These are phyloP conservation scores for Hypoxylon sp. DNA, from an alignment of 2,329 filamentous ascomycete genomes.

Conservation along the genomic window DNA sequence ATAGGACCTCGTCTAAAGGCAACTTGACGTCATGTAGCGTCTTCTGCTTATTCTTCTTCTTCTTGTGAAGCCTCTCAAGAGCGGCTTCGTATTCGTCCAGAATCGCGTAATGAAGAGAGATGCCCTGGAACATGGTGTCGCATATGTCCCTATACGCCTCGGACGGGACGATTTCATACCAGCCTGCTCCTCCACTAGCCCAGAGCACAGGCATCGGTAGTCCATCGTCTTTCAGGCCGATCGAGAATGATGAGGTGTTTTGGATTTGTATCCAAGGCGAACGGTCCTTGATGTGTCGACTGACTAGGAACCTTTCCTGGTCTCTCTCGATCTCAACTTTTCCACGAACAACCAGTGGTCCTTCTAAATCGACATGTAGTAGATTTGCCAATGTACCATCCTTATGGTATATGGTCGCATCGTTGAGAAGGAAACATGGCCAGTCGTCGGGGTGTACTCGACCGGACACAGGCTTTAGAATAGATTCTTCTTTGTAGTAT, in stretches of 20 bases:
- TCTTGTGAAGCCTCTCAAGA: constrained; percentile 51
- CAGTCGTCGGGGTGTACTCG: constrained; percentile 63
- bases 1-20: constrained; percentile 53
- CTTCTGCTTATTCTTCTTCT: constrained; percentile 53
- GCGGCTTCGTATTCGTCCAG: constrained; percentile 67
- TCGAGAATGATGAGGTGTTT: constrained; percentile 64
- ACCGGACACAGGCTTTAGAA: constrained; percentile 55
- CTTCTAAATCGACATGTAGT: constrained; percentile 69
- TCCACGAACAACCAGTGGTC: constrained; percentile 73
- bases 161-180: constrained; percentile 76
- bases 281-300: constrained; percentile 49
- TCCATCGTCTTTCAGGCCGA: constrained; percentile 64
- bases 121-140: constrained; percentile 72
- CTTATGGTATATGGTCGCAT: constrained; percentile 70
- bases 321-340: constrained; percentile 65
- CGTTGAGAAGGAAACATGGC: constrained; percentile 71
- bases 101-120: constrained; percentile 73
- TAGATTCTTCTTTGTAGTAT: constrained; percentile 53
- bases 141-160: constrained; percentile 68
- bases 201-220: constrained; percentile 71
- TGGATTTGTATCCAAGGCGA: constrained; percentile 66
- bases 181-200: constrained; percentile 74
- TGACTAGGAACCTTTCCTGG: constrained; percentile 53
- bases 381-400: constrained; percentile 72
- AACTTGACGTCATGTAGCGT: constrained; percentile 48